Conservation (phyloP, 2,329 filamentous ascomycete species). For the Aspergillus unguis region DNA sequence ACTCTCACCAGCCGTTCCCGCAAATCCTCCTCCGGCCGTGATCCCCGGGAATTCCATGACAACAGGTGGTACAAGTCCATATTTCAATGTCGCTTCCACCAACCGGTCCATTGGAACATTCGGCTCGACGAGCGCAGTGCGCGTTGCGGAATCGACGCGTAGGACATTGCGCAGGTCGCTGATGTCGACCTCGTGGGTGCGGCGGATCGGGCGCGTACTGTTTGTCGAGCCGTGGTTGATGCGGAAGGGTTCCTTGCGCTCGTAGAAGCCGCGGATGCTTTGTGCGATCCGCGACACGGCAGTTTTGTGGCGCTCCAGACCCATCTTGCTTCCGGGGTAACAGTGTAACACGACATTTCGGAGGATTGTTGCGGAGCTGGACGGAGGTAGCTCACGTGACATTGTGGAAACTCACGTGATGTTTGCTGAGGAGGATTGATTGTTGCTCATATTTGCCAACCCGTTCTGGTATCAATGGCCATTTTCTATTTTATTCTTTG, state of each 20-base stretch:
- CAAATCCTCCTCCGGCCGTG: slow-evolving; percentile 64
- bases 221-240: slow-evolving; percentile 76
- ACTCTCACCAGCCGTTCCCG: slow-evolving; percentile 65
- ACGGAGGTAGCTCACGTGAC: too few relatives aligned
- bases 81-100: slow-evolving; percentile 54
- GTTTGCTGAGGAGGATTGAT: too few relatives aligned
- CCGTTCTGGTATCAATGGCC: too few relatives aligned
- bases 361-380: too few relatives aligned
- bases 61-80: slow-evolving; percentile 60
- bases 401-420: too few relatives aligned
- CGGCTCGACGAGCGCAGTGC: slow-evolving; percentile 64
- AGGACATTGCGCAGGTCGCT: slow-evolving; percentile 68
- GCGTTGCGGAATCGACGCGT: slow-evolving; percentile 50
- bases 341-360: too few relatives aligned
- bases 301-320: slow-evolving; percentile 9
- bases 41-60: slow-evolving; percentile 72
- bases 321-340: slow-evolving; percentile 1
- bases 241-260: slow-evolving; percentile 60
- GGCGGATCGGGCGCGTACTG: slow-evolving; percentile 62
- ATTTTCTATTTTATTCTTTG: too few relatives aligned
- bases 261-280: slow-evolving; percentile 40
- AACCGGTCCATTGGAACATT: slow-evolving; percentile 67
- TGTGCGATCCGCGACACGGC: slow-evolving; percentile 14
- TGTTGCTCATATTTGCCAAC: too few relatives aligned
- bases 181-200: slow-evolving; percentile 49